Evolutionary conservation across 306 rosid genomes (phyloP).

Genomic region (Corylus americana): DNA sequence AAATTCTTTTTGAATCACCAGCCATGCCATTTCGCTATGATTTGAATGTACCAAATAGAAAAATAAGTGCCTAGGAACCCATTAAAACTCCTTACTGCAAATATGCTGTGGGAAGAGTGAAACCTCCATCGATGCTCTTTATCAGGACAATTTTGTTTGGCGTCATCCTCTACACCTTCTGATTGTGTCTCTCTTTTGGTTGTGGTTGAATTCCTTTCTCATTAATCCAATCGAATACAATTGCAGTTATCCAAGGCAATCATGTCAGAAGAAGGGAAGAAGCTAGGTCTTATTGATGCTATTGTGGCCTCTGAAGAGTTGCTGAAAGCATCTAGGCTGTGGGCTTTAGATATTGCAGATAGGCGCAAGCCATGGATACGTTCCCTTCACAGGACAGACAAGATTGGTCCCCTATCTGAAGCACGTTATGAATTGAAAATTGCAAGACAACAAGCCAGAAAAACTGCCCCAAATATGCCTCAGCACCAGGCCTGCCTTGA

Average conservation of each 20-base stretch:
- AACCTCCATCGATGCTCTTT: background rate
- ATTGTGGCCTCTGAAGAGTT: slow-evolving; percentile 76
- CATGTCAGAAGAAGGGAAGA: slow-evolving; percentile 87
- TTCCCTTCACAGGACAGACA: slow-evolving; percentile 89
- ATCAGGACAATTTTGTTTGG: background rate
- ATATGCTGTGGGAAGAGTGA: background rate
- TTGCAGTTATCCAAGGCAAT: slow-evolving; percentile 79
- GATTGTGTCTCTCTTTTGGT: background rate
- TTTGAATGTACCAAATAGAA: background rate
- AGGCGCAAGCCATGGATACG: slow-evolving; percentile 81
- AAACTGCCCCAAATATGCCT: slow-evolving; percentile 83
- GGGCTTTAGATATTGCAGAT: slow-evolving; percentile 86
- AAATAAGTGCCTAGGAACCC: background rate
- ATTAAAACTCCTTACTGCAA: background rate
- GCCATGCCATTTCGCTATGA: background rate
- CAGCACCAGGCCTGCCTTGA: slow-evolving; percentile 90
- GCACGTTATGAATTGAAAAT: slow-evolving; percentile 60
- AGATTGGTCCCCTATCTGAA: slow-evolving; percentile 69
- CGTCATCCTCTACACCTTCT: background rate
- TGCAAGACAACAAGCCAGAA: slow-evolving; percentile 71
- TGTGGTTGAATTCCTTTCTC: background rate
- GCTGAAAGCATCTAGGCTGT: slow-evolving; percentile 65
- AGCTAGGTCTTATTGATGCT: slow-evolving; percentile 85
- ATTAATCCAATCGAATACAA: background rate
- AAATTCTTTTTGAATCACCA: background rate